Evolutionary conservation across 768 basidiomycete genomes (phyloP), one percentile per base, ranked within the genome.

Genomic region (Coprinopsis sp.): DNA sequence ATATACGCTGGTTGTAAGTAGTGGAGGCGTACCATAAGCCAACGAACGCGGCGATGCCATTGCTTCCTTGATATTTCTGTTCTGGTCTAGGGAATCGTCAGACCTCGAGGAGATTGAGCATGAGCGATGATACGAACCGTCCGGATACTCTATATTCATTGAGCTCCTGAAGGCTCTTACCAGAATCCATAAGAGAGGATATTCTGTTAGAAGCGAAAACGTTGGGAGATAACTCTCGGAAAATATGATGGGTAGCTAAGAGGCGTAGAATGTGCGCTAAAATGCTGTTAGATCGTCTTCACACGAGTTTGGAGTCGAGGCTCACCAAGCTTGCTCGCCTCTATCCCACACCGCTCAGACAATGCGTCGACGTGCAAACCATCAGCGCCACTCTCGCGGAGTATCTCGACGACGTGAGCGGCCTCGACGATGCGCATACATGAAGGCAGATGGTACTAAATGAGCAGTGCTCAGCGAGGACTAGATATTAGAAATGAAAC

Each of bases 161-260:
- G 30, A 86, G 58, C 1, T 77, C 70, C 7, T 69, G 59, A 25
- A 78, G 65, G 3, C 65, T 59, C 60, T 83, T 83, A 4, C 87
- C 84, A 0, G 79, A 80, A 56, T 89, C 86, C 4, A 90, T 64
- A 11, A 82, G 64, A 7, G 81, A 81, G 3, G 82, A 82, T 46
- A 87, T 71, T 29, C 87, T 76, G 55, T 84, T 91, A 43, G 78
- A 72, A 6, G 84, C 71, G 54, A 91, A 91, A 4, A 82, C 78
- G 55, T 89, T 76, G 3, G 86, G 87, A 8, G 74, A 69, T 3
- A 78, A 69, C 61, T 91, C 89, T 33, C 74, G 71, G 25, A 86
- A 69, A 43, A 90, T 76, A 59, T 90, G 87, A 57, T 88, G 85
- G 0, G 87, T 87, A 10, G 87, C 86, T 36, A 91, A 74, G 19